Evolutionary conservation across 208 protist genomes (phyloP).

Genomic region (Sergeia podlipaevii): DNA sequence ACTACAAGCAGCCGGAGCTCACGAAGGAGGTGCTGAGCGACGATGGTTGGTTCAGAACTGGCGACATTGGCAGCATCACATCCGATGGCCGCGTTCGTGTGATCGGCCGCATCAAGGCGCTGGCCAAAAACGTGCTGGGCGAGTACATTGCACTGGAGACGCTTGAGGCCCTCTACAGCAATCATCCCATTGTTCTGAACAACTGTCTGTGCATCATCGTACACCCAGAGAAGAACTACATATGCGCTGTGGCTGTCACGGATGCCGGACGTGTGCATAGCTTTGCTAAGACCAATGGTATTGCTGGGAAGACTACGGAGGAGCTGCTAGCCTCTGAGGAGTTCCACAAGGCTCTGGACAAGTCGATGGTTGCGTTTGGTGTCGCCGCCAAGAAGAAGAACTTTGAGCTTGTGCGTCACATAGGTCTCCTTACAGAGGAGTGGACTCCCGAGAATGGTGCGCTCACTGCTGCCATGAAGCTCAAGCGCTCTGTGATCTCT

Average conservation of each 20-base stretch:
- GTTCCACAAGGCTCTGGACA: constrained; percentile 20
- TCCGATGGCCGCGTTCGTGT: constrained; percentile 42
- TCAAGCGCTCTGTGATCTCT: constrained; percentile 53
- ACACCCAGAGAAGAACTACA: constrained; percentile 38
- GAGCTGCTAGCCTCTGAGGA: constrained; percentile 18
- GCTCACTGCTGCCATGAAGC: constrained; percentile 72
- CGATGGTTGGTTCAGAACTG: constrained; percentile 75
- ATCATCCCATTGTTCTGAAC: constrained; percentile 23
- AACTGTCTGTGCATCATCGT: constrained; percentile 45
- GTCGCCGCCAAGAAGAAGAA: constrained; percentile 21
- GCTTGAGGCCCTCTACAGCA: constrained; percentile 43
- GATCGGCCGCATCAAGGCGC: constrained; percentile 72
- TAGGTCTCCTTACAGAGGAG: constrained; percentile 40
- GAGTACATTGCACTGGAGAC: constrained; percentile 82
- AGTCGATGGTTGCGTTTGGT: constrained; percentile 14
- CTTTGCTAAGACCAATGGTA: constrained; percentile 22
- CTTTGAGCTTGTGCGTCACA: constrained; percentile 44
- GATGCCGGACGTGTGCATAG: constrained; percentile 14
- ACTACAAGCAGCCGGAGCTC: constrained; percentile 62
- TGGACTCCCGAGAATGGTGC: constrained; percentile 80
- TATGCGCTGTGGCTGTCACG: constrained; percentile 25
- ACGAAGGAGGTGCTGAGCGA: constrained; percentile 49
- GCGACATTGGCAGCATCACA: constrained; percentile 50
- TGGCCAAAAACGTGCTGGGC: constrained; percentile 72
- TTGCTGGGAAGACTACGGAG: too few relatives aligned